Percentiles rank a stretch among this genome's conserved stretches.
phyloP scores from a whole-genome alignment of 1,284 basidiomycete genomes.

The Schizophyllum commune region DNA sequence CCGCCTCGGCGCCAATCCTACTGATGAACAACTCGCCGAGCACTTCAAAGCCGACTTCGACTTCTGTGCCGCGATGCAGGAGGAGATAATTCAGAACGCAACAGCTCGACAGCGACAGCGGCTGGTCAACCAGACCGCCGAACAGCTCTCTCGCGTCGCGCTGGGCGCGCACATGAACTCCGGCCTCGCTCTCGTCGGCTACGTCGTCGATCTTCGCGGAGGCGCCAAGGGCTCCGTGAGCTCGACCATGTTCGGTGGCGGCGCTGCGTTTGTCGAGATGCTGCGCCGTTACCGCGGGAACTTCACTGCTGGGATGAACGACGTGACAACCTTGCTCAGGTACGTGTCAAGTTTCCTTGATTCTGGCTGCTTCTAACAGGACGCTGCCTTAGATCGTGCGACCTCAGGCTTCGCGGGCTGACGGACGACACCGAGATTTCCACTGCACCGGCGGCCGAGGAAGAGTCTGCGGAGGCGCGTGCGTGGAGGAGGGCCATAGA shows the following conservation, averaged over 20 bases:
- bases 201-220: not conserved
- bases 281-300: not conserved
- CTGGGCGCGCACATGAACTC: not conserved
- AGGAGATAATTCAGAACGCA: not conserved
- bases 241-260: not conserved
- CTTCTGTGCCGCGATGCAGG: not conserved
- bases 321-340: not conserved
- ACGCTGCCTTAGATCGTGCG: not conserved
- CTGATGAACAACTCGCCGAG: not conserved
- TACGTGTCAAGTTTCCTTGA: not conserved
- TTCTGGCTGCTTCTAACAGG: not conserved
- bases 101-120: not conserved
- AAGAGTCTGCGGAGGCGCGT: not conserved
- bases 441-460: not conserved
- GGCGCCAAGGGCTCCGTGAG: not conserved
- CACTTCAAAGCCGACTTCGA: not conserved
- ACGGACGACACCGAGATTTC: not conserved
- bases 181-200: not conserved
- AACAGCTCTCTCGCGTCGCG: not conserved
- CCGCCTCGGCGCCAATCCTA: not conserved
- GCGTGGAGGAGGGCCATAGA: too few relatives aligned
- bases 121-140: not conserved
- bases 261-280: not conserved
- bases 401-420: not conserved
- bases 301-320: not conserved